phyloP scores from a whole-genome alignment of 73 alveolate genomes.

The Paramecium bursaria region DNA sequence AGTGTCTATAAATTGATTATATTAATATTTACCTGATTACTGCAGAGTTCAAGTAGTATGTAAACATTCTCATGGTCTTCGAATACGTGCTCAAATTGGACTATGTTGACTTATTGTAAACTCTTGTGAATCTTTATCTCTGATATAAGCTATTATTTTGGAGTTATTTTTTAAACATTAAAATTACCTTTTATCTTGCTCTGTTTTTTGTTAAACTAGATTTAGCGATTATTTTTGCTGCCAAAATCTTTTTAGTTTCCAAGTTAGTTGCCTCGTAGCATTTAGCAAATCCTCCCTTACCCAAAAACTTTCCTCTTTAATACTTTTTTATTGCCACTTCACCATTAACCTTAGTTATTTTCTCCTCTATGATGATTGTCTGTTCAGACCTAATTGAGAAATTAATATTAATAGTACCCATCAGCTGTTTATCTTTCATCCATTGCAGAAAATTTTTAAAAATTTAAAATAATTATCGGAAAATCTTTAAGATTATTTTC shows the following conservation, averaged over 20 bases:
- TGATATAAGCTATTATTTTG: conserved; percentile 78
- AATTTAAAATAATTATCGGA: conserved; percentile 47
- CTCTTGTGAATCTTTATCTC: conserved; percentile 97
- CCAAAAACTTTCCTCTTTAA: conserved; percentile 84
- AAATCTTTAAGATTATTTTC: no score
- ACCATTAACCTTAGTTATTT: conserved; percentile 81
- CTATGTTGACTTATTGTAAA: conserved; percentile 91
- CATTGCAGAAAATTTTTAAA: conserved; percentile 52
- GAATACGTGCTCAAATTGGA: conserved; percentile 96
- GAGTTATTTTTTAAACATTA: not conserved
- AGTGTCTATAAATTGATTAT: conserved; percentile 73
- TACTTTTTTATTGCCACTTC: conserved; percentile 83
- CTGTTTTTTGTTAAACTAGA: conserved; percentile 68
- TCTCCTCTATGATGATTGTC: conserved; percentile 83
- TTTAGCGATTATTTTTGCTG: conserved; percentile 70
- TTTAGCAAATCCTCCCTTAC: conserved; percentile 95
- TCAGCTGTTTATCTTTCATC: conserved; percentile 20
- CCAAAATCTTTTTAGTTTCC: conserved; percentile 73
- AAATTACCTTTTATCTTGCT: conserved; percentile 68
- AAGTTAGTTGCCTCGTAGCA: conserved; percentile 87
- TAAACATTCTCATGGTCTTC: conserved; percentile 95
- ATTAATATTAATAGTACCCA: not conserved
- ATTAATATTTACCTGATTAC: conserved; percentile 81
- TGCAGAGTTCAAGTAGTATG: conserved; percentile 92
- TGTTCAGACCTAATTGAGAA: conserved; percentile 7